Base-by-base conservation (phyloP, 352 stramenopile genomes). In the Plasmopara muralis region DNA sequence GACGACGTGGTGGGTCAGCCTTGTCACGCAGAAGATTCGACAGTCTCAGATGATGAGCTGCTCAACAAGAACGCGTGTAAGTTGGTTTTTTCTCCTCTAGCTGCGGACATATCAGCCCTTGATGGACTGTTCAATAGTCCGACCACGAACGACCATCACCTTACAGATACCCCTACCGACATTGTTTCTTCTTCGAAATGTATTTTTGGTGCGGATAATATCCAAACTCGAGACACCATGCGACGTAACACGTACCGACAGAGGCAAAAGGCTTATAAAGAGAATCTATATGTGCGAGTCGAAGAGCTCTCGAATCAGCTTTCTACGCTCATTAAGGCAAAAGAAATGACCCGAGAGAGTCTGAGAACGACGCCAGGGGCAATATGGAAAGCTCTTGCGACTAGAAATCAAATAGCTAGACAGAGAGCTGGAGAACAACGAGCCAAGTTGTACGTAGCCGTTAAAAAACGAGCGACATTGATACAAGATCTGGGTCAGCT, bases 351-450 rank as follows among this genome's bases (percentile, higher is more conserved):
- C 9, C 30, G 9, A 42, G 28, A 51, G 25, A 47, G 47, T 5
- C 1, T 55, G 14, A 47, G 40, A 3, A 8, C 57, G 5, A 18
- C 37, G 2, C 28, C 38, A 0, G 39, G 40, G 2, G 43, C 35
- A 8, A 34, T 70, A 40, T 70, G 62, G 62, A 63, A 70, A 39
- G 62, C 52, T 9, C 48, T 70, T 5, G 57, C 62, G 0, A 59
- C 29, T 25, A 46, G 52, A 14, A 53, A 66, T 9, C 7, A 62
- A 25, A 57, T 66, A 10, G 62, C 47, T 1, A 45, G 57, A 50
- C 10, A 53, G 0, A 47, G 44, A 0, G 57, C 62, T 1, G 62
- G 66, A 25, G 57, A 66, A 9, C 62, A 70, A 44, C 43, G 30
- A 2, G 16, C 29, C 8, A 47, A 52, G 55, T 45, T 66, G 0